A percentile compares a stretch with the other conserved stretches of the same genome.
Conservation (phyloP, 192 early-diverging fungal genomes). For the Physocladia obscura region DNA sequence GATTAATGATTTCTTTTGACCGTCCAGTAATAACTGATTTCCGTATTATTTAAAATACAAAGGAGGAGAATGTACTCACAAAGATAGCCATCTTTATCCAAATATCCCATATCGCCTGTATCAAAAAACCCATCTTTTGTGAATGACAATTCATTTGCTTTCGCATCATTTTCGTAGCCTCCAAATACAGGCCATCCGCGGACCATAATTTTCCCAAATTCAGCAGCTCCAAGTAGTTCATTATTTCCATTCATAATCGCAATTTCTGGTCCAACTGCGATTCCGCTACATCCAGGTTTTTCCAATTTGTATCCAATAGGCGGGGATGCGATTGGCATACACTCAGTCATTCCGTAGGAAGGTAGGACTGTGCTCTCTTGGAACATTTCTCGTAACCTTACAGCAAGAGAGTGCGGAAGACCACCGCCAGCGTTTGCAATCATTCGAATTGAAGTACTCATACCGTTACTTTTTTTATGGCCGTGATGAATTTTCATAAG, state of each 20-base stretch:
- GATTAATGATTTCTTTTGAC: conserved; percentile 88
- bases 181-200: conserved; percentile 42
- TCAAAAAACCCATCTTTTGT: conserved; percentile 70
- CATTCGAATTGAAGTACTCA: conserved; percentile 31
- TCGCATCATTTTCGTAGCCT: conserved; percentile 42
- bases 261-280: conserved; percentile 43
- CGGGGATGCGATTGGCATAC: conserved; percentile 50
- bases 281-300: conserved; percentile 37
- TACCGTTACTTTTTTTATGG: not conserved
- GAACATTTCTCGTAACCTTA: conserved; percentile 28
- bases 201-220: conserved; percentile 43
- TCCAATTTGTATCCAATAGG: conserved; percentile 40
- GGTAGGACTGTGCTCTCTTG: conserved; percentile 31
- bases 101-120: conserved; percentile 80
- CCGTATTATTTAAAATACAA: conserved; percentile 26
- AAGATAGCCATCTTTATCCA: conserved; percentile 75
- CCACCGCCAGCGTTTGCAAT: conserved; percentile 46
- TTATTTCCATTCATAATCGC: conserved; percentile 30
- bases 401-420: conserved; percentile 33
- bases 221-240: not conserved
- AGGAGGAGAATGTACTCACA: conserved; percentile 5
- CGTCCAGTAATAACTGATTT: conserved; percentile 70
- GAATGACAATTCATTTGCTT: conserved; percentile 26
- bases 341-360: conserved; percentile 51
- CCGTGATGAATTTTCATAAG: not conserved